Evolutionary conservation across 1,139 yeast genomes (phyloP), one percentile per base, ranked within the genome.

Genomic region (Geotrichum carabidarum): DNA sequence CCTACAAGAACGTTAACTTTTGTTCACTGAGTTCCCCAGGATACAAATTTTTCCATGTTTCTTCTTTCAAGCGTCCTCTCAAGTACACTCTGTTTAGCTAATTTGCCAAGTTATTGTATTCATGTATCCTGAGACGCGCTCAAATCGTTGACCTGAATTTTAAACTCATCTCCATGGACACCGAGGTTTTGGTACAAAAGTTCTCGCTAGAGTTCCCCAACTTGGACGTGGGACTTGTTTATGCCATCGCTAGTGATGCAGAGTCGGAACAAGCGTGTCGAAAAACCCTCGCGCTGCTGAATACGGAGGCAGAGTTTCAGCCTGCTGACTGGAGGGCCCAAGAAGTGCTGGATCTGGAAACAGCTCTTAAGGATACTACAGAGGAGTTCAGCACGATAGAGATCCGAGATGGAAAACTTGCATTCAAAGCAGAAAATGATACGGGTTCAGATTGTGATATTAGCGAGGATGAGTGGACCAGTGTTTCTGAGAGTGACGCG

Each of bases 261-360:
- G 42, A 4, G 14, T 32, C 52, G 7, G 56, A 48, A 40, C 27
- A 22, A 2, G 50, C 17, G 2, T 35, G 41, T 30, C 32, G 52
- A 7, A 46, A 48, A 34, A 53, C 52, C 7, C 49, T 53, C 1
- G 34, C 27, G 2, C 32, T 44, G 8, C 41, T 53, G 18, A 44
- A 34, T 32, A 9, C 37, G 5, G 51, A 44, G n/a, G 49, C 52
- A 22, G 43, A 53, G 50, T 48, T 44, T 8, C 41, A 48, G 27
- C 27, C 47, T n/a, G 17, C 45, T 8, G 47, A 38, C 41, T 53
- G 56, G 56, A 53, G 44, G 22, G 31, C 36, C 14, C 52, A 48
- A 14, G 56, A 53, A 14, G 34, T 27, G 11, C 30, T 15, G 8
- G 52, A 53, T 34, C 48, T 53, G 22, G 50, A 53, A 27, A 22